A percentile compares a stretch with the other conserved stretches of the same genome.
phyloP scores from a whole-genome alignment of 306 rosid species.

The Purshia tridentata region DNA sequence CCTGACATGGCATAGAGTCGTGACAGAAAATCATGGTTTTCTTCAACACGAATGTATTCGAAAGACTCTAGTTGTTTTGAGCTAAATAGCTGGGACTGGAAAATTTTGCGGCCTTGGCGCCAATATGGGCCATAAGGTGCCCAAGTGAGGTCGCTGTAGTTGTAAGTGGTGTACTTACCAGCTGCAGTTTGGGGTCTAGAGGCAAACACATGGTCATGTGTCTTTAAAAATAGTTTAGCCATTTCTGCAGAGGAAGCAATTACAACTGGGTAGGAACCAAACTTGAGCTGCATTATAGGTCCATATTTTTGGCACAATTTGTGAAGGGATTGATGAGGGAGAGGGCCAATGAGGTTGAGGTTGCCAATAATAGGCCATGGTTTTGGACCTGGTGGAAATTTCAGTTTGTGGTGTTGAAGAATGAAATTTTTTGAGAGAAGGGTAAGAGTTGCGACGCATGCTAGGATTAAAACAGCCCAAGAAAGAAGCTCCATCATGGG shows the following conservation, averaged over 20 bases:
- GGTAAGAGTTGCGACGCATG: too few relatives aligned
- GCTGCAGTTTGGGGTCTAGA: slow-evolving; percentile 29
- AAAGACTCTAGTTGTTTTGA: slow-evolving; percentile 15
- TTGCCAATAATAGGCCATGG: slow-evolving; percentile 35
- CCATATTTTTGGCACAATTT: slow-evolving; percentile 11
- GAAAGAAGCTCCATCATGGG: too few relatives aligned
- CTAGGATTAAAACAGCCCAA: too few relatives aligned
- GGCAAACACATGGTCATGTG: too few relatives aligned
- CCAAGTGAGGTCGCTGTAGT: slow-evolving; percentile 17
- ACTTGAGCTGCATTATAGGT: too few relatives aligned
- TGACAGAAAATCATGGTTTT: slow-evolving; percentile 3
- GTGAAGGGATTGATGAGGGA: slow-evolving; percentile 31
- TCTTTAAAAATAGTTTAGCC: too few relatives aligned
- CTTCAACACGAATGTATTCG: slow-evolving; percentile 22
- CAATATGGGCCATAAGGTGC: slow-evolving; percentile 25
- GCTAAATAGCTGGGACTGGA: slow-evolving; percentile 25
- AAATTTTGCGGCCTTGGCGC: slow-evolving; percentile 32
- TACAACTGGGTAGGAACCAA: too few relatives aligned
- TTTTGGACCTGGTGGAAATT: slow-evolving; percentile 30
- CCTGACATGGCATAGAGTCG: background rate
- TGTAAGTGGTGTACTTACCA: slow-evolving; percentile 18
- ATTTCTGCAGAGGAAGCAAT: too few relatives aligned
- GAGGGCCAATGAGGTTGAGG: slow-evolving; percentile 18
- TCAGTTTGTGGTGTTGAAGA: background rate
- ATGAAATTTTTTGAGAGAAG: background rate